Percentiles rank a stretch among this genome's conserved stretches.
Evolutionary conservation across 257 asterid genomes (phyloP).

Genomic region (Solanum sejunctum): DNA sequence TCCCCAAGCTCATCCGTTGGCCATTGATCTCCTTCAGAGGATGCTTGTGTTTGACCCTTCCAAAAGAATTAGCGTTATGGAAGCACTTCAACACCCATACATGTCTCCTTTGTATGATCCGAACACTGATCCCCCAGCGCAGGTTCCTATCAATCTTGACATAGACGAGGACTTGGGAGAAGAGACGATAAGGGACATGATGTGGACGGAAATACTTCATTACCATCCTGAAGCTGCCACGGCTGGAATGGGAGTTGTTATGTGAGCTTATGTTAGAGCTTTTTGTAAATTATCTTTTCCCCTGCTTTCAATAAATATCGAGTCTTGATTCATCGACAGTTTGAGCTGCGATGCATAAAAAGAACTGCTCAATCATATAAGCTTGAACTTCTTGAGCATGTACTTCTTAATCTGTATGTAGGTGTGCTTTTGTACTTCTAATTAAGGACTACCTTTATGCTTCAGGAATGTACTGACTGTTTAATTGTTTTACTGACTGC

Average conservation of each 20-base stretch:
- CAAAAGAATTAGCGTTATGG: slow-evolving; percentile 46
- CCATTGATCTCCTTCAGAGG: slow-evolving; percentile 41
- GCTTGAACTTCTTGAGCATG: neutral
- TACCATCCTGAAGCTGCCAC: slow-evolving; percentile 42
- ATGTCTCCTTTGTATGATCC: slow-evolving; percentile 43
- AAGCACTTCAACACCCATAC: slow-evolving; percentile 53
- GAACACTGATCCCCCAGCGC: slow-evolving; percentile 33
- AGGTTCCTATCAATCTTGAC: slow-evolving; percentile 34
- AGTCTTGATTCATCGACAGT: slow-evolving; percentile 5
- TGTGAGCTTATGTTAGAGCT: neutral
- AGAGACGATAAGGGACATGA: slow-evolving; percentile 39
- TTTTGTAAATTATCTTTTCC: neutral
- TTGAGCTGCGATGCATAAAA: slow-evolving; percentile 6
- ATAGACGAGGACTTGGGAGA: slow-evolving; percentile 45
- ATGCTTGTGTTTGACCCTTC: slow-evolving; percentile 63
- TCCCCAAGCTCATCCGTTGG: slow-evolving; percentile 43
- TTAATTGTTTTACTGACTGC: neutral
- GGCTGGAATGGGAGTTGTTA: neutral
- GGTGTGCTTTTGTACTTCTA: slow-evolving; percentile 2
- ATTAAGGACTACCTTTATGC: neutral
- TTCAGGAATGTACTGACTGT: neutral
- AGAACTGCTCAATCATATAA: neutral
- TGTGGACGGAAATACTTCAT: slow-evolving; percentile 47
- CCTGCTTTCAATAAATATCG: slow-evolving; percentile 6
- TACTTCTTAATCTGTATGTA: slow-evolving; percentile 14